Conservation (phyloP, 805 yeast genomes). For the Yamadazyma tumulicola region DNA sequence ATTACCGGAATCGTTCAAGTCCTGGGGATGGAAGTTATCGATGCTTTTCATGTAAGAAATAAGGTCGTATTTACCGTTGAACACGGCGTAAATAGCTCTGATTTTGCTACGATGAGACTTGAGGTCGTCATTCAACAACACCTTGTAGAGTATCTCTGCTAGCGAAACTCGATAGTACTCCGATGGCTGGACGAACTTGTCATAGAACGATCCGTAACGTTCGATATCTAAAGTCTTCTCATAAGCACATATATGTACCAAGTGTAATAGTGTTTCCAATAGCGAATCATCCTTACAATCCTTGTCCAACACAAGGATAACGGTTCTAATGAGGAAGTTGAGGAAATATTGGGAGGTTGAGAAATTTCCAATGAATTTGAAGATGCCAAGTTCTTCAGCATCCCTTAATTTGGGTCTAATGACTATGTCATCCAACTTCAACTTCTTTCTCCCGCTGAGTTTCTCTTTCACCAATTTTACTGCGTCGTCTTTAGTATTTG, state of each 20-base stretch:
- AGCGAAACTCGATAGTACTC: conserved; percentile 28
- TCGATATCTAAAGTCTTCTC: conserved; percentile 28
- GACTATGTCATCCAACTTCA: conserved; percentile 45
- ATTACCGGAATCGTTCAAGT: conserved; percentile 16
- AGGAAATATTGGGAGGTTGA: conserved; percentile 53
- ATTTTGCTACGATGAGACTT: conserved; percentile 49
- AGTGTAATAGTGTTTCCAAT: conserved; percentile 56
- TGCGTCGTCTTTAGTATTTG: conserved; percentile 83
- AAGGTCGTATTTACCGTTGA: conserved; percentile 23
- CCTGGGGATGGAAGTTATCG: conserved; percentile 20
- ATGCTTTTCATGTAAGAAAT: conserved; percentile 18
- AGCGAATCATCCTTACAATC: conserved; percentile 50
- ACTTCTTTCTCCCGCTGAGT: conserved; percentile 33
- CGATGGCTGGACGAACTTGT: conserved; percentile 26
- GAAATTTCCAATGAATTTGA: conserved; percentile 45
- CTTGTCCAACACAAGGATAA: conserved; percentile 36
- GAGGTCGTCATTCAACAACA: conserved; percentile 41
- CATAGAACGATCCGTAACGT: conserved; percentile 30
- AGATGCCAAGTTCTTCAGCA: conserved; percentile 31
- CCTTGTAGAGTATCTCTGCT: conserved; percentile 33
- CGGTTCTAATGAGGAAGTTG: conserved; percentile 48
- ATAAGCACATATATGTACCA: conserved; percentile 56
- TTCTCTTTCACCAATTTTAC: conserved; percentile 56
- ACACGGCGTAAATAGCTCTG: conserved; percentile 47
- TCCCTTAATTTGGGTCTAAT: conserved; percentile 51